A percentile compares a stretch with the other conserved stretches of the same genome.
Conservation (phyloP, 2,329 filamentous ascomycete species). For the Aspergillus brasiliensis region DNA sequence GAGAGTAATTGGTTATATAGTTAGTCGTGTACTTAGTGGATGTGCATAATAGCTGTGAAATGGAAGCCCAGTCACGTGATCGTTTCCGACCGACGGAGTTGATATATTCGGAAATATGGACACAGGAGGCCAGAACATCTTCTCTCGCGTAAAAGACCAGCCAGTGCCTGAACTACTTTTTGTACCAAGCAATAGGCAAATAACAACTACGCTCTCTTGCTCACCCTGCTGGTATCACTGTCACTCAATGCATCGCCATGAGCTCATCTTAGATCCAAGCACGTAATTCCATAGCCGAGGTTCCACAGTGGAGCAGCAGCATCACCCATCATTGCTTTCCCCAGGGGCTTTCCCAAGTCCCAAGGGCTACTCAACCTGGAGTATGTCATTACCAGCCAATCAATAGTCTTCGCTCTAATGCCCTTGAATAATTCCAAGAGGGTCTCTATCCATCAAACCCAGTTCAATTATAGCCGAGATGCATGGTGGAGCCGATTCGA, state of each 20-base stretch:
- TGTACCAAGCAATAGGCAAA: too few relatives aligned
- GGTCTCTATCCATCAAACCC: not conserved
- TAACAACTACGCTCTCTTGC: too few relatives aligned
- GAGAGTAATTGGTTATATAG: not conserved
- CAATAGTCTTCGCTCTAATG: not conserved
- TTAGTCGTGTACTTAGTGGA: not conserved
- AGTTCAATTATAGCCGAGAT: not conserved
- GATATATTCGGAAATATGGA: not conserved
- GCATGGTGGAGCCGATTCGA: not conserved
- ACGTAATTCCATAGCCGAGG: conserved; percentile 10
- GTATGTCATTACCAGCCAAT: not conserved
- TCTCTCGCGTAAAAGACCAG: not conserved
- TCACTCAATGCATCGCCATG: conserved; percentile 1
- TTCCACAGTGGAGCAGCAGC: not conserved
- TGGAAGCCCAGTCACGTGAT: not conserved
- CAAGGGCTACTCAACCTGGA: not conserved
- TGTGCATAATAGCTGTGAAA: not conserved
- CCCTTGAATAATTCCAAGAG: not conserved
- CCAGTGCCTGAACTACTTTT: not conserved
- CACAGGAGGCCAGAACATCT: not conserved
- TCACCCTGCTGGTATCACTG: not conserved
- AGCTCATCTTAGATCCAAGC: conserved; percentile 15
- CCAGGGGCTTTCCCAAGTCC: not conserved
- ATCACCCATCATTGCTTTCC: not conserved
- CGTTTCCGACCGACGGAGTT: not conserved